These are phyloP conservation scores for Diplodia corticola DNA, from an alignment of 2,329 filamentous ascomycete genomes.

Conservation along the genomic window DNA sequence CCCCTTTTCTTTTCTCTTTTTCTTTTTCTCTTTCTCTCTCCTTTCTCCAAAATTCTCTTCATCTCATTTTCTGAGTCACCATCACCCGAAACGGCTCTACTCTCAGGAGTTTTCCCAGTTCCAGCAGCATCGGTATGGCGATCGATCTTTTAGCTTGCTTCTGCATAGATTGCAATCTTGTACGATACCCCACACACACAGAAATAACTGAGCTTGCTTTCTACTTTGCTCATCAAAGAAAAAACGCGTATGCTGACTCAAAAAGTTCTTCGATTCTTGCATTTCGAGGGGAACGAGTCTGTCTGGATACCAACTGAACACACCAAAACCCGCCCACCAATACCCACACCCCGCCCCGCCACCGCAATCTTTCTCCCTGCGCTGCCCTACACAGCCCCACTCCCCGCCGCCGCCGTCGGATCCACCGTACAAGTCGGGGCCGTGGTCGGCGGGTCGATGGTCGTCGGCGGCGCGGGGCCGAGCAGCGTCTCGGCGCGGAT, in stretches of 20 bases:
- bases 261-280: too few relatives aligned
- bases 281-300: too few relatives aligned
- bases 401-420: not conserved
- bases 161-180: not conserved
- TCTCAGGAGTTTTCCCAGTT: too few relatives aligned
- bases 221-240: too few relatives aligned
- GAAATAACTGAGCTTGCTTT: not conserved
- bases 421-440: constrained; percentile 15
- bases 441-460: constrained; percentile 8
- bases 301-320: too few relatives aligned
- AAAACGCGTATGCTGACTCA: too few relatives aligned
- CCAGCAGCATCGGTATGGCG: not conserved
- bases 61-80: not conserved
- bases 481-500: constrained; percentile 57
- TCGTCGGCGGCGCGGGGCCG: not conserved
- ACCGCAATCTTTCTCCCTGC: too few relatives aligned
- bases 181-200: constrained; percentile 5
- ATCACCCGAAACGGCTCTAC: too few relatives aligned
- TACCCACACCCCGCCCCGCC: not conserved
- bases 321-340: too few relatives aligned
- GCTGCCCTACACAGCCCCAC: not conserved
- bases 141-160: not conserved
- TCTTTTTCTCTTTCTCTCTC: too few relatives aligned
- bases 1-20: too few relatives aligned
- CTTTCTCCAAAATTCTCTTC: too few relatives aligned